Conservation (phyloP, 2,329 filamentous ascomycete species). For the Pseudophaeomoniella oleicola region DNA sequence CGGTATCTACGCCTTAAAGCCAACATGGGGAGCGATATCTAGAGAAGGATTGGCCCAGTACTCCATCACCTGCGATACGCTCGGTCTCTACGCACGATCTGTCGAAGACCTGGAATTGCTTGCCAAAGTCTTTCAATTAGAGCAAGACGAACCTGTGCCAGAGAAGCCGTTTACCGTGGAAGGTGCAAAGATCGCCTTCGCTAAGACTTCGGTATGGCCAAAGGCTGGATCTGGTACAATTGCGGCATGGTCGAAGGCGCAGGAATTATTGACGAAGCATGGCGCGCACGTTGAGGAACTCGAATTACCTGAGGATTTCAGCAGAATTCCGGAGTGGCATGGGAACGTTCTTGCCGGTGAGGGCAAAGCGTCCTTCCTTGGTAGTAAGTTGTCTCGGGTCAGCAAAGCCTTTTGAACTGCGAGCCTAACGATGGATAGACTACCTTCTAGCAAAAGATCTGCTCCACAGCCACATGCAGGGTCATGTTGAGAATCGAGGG, state of each 20-base stretch:
- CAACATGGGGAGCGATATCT: constrained; percentile 49
- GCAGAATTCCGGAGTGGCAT: constrained; percentile 37
- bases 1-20: constrained; percentile 50
- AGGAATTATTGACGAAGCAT: constrained; percentile 20
- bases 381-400: too few relatives aligned
- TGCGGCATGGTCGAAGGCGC: constrained; percentile 21
- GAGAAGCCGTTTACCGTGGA: constrained; percentile 20
- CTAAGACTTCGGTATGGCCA: constrained; percentile 39
- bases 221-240: constrained; percentile 19
- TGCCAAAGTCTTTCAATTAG: constrained; percentile 36
- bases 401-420: too few relatives aligned
- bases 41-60: constrained; percentile 48
- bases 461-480: not conserved
- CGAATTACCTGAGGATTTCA: constrained; percentile 35
- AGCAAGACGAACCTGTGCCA: constrained; percentile 30
- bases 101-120: constrained; percentile 45
- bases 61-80: constrained; percentile 45
- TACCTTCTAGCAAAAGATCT: not conserved
- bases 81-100: constrained; percentile 45
- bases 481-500: constrained; percentile 28
- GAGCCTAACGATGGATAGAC: not conserved
- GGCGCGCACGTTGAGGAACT: constrained; percentile 45
- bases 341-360: constrained; percentile 35
- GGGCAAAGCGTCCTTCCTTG: constrained; percentile 36
- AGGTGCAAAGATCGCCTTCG: constrained; percentile 39